phyloP scores from a whole-genome alignment of 2,329 filamentous ascomycete species.

The Meredithiella fracta region DNA sequence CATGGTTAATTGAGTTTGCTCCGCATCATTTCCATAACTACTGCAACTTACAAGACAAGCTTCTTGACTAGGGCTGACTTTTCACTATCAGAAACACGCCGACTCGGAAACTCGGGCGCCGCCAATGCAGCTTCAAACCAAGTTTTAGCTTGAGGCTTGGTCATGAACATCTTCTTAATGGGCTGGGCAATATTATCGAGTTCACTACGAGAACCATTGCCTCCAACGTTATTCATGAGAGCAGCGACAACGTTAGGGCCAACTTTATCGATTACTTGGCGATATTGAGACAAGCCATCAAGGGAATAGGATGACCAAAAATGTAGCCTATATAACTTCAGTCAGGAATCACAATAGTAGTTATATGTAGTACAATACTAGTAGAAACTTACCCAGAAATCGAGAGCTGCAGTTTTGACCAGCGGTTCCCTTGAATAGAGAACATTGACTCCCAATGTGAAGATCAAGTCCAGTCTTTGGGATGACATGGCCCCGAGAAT shows the following conservation, averaged over 20 bases:
- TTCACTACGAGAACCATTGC: constrained; percentile 53
- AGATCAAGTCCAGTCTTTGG: constrained; percentile 45
- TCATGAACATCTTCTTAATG: constrained; percentile 48
- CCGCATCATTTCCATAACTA: not conserved
- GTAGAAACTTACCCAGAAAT: constrained; percentile 53
- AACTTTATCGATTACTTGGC: constrained; percentile 38
- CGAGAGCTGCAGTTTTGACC: constrained; percentile 55
- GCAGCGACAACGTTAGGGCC: constrained; percentile 44
- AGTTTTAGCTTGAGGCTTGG: constrained; percentile 36
- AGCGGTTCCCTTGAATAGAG: constrained; percentile 56
- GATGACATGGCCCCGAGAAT: constrained; percentile 38
- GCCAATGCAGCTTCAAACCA: constrained; percentile 48
- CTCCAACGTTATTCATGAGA: constrained; percentile 49
- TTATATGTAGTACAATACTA: not conserved
- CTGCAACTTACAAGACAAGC: constrained; percentile 38
- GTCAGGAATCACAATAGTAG: not conserved
- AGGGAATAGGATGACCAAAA: constrained; percentile 32
- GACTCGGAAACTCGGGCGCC: constrained; percentile 38
- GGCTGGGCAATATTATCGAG: constrained; percentile 55
- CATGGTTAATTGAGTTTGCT: not conserved
- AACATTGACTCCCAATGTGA: constrained; percentile 55
- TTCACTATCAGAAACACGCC: constrained; percentile 41
- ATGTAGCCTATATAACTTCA: constrained; percentile 28
- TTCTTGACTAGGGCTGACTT: constrained; percentile 51
- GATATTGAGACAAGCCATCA: constrained; percentile 27